Conservation (phyloP, 805 yeast genomes). For the Tetrapisispora nanseiensis region DNA sequence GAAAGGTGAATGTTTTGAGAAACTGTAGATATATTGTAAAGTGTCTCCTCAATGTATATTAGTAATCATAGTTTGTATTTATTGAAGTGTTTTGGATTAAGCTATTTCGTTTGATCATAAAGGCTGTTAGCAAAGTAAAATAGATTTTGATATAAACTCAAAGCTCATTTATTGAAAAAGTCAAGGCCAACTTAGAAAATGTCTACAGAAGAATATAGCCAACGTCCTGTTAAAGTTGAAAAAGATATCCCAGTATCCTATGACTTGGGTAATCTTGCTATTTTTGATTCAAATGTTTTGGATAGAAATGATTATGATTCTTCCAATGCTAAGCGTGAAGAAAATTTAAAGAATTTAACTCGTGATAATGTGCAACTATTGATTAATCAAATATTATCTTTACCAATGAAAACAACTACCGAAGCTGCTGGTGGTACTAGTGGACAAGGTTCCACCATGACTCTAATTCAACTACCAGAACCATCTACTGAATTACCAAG, state of each 20-base stretch:
- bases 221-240: slow-evolving; percentile 70
- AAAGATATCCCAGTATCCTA: slow-evolving; percentile 82
- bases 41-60: no score
- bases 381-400: slow-evolving; percentile 79
- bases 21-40: background rate
- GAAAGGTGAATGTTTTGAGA: no score
- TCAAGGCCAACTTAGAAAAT: background rate
- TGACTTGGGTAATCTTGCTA: slow-evolving; percentile 86
- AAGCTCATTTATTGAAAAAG: no score
- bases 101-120: no score
- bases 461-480: slow-evolving; percentile 76
- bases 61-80: no score
- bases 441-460: slow-evolving; percentile 61
- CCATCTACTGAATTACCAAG: slow-evolving; percentile 79
- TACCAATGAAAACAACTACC: slow-evolving; percentile 82
- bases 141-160: no score
- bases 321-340: slow-evolving; percentile 51
- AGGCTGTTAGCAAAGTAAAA: no score
- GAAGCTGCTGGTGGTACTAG: slow-evolving; percentile 48
- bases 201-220: slow-evolving; percentile 16
- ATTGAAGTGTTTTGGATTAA: no score
- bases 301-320: slow-evolving; percentile 47
- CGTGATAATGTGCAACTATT: slow-evolving; percentile 90
- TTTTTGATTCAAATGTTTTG: slow-evolving; percentile 81
- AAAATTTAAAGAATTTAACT: slow-evolving; percentile 51